phyloP scores from a whole-genome alignment of 2,329 filamentous ascomycete species.

The Fusarium tricinctum region DNA sequence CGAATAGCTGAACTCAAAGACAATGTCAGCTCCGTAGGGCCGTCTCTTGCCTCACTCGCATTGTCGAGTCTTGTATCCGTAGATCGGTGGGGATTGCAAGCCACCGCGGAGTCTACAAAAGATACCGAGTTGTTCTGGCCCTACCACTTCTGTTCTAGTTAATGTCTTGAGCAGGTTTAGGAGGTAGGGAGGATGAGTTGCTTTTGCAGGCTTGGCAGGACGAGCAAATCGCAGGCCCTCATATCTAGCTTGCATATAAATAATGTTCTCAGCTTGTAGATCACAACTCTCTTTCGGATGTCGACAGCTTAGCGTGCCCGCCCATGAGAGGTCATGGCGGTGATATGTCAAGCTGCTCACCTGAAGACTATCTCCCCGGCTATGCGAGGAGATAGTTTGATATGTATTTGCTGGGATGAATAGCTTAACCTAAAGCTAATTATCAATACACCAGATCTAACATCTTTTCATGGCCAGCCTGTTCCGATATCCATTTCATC shows the following conservation, averaged over 20 bases:
- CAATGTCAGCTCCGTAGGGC: not conserved
- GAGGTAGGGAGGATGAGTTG: too few species aligned
- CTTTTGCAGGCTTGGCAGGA: not conserved
- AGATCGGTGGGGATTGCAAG: too few species aligned
- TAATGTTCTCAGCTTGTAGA: not conserved
- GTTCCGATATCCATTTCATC: not conserved
- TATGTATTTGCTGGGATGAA: too few species aligned
- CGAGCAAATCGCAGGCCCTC: too few species aligned
- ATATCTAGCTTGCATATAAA: not conserved
- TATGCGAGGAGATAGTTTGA: too few species aligned
- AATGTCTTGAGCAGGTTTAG: too few species aligned
- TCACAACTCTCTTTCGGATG: not conserved
- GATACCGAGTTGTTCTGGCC: too few species aligned
- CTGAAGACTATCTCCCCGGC: too few species aligned
- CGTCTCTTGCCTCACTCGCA: too few species aligned
- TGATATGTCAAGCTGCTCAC: not conserved
- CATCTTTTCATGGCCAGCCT: not conserved
- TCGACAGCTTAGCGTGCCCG: not conserved
- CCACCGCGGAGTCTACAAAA: too few species aligned
- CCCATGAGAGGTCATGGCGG: not conserved
- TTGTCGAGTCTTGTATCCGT: too few species aligned
- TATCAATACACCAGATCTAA: not conserved
- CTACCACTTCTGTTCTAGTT: too few species aligned
- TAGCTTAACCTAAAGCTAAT: not conserved
- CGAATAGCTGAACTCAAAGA: not conserved